Evolutionary conservation across 2,329 filamentous ascomycete genomes (phyloP).

Genomic region (Colletotrichum melonis): DNA sequence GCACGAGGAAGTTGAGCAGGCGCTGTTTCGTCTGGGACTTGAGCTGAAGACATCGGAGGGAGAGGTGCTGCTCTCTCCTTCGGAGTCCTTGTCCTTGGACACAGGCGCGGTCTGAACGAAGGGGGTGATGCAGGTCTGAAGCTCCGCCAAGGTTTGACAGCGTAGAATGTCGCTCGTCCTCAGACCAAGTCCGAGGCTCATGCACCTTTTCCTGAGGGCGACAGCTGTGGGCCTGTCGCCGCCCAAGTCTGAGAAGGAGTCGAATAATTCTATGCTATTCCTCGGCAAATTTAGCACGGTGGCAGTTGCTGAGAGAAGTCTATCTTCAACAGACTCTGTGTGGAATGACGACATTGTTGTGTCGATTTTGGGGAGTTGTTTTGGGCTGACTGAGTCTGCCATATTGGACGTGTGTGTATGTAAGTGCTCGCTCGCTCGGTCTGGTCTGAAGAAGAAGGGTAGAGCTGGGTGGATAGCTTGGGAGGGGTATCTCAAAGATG

Average conservation of each 20-base stretch:
- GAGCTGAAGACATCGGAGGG: constrained; percentile 38
- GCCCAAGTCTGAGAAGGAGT: constrained; percentile 58
- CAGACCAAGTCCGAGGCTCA: constrained; percentile 49
- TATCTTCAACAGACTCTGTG: constrained; percentile 42
- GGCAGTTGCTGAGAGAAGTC: constrained; percentile 48
- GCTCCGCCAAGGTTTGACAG: constrained; percentile 56
- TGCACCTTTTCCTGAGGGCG: constrained; percentile 47
- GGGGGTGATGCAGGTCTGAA: constrained; percentile 54
- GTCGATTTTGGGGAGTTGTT: constrained; percentile 39
- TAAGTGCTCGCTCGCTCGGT: constrained; percentile 10
- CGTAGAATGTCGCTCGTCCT: constrained; percentile 53
- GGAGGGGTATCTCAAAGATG: constrained; percentile 34
- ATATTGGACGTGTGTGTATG: constrained; percentile 12
- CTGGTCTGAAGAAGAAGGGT: constrained; percentile 16
- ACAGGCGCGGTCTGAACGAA: constrained; percentile 15
- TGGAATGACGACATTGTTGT: constrained; percentile 35
- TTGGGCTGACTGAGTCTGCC: constrained; percentile 26
- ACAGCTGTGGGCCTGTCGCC: constrained; percentile 50
- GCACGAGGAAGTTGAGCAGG: constrained; percentile 21
- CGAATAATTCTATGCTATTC: constrained; percentile 47
- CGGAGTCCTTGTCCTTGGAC: constrained; percentile 28
- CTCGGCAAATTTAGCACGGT: constrained; percentile 49
- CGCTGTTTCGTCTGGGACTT: constrained; percentile 31
- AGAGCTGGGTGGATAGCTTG: constrained; percentile 11
- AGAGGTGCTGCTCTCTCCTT: constrained; percentile 25